These are phyloP conservation scores for Triticum timopheevii DNA, from an alignment of 176 grass and related monocot genomes.

Conservation along the genomic window DNA sequence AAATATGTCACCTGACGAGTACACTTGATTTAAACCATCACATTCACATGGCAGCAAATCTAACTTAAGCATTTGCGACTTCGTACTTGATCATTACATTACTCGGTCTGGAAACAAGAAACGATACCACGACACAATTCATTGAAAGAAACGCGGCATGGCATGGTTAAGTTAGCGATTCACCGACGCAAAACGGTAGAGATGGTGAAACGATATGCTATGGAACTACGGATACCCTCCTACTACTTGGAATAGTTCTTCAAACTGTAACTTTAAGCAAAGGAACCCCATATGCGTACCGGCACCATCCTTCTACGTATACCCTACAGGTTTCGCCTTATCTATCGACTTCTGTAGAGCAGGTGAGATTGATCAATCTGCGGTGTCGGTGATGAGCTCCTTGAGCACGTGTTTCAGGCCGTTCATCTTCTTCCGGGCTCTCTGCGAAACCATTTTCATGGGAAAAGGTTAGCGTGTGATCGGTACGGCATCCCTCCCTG, in stretches of 20 bases:
- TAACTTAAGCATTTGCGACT: background rate
- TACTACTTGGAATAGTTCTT: background rate
- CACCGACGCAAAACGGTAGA: background rate
- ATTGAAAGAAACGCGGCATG: background rate
- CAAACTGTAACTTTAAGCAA: background rate
- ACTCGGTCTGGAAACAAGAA: background rate
- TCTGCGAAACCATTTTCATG: conserved; percentile 38
- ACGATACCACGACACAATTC: no score
- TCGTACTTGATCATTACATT: background rate
- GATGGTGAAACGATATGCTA: background rate
- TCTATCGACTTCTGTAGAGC: background rate
- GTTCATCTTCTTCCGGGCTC: conserved; percentile 63
- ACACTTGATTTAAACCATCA: no score
- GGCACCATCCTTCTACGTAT: background rate
- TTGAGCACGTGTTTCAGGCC: conserved; percentile 58
- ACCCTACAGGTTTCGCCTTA: background rate
- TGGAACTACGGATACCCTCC: background rate
- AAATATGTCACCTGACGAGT: no score
- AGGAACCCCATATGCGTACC: conserved; percentile 1
- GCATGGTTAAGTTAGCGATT: conserved; percentile 5
- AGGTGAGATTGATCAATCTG: conserved; percentile 36
- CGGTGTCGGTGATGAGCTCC: conserved; percentile 54
- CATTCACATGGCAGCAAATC: background rate
- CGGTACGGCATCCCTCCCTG: background rate
- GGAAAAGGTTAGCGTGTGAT: background rate